Base-by-base conservation (phyloP, 2,329 filamentous ascomycete species). In the Zarea fungicola region DNA sequence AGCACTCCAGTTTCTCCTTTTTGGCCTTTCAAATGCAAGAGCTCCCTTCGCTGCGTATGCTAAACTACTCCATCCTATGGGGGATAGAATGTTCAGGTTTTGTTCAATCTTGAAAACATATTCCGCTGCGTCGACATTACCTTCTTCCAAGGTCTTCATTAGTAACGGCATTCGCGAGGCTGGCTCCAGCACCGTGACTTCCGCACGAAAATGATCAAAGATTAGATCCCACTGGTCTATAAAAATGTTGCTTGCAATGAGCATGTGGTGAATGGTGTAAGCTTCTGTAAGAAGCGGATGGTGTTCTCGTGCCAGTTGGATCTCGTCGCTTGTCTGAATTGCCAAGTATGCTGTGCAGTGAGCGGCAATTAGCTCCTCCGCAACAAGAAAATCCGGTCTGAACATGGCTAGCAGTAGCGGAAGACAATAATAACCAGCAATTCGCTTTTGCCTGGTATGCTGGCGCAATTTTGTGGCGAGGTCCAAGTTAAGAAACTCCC, bases 381-480 rank as follows among this genome's bases (percentile, higher is more conserved):
- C 36, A 22, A 35, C 6, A 4, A 31, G n/a, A 0, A 6, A 13
- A 1, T 13, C 16, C 6, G 13, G 5, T 28, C 36, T 36, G 6
- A 48, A 28, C 45, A 48, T 35, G 37, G 45, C 45, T 8, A 37
- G 36, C 8, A 48, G 14, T 3, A 42, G 14, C 2, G 29, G 29
- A 7, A 29, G 11, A 28, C 45, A 48, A 22, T 14, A 41, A 6
- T 35, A 16, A 6, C 35, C 14, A 7, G 34, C 19, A 8, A 35
- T 19, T 13, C n/a, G 21, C 5, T 18, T 5, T 11, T 18, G 26
- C 7, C 10, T 7, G 8, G 36, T 28, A 19, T 41, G 35, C 3
- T 6, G 8, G 7, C 11, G 6, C 4, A 48, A 28, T 16, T 5
- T 21, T 3, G 7, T 6, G 2, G 22, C 37, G 11, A 11, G 16